phyloP scores from a whole-genome alignment of 2,329 filamentous ascomycete genomes.

The Cryphonectria carpinicola region DNA sequence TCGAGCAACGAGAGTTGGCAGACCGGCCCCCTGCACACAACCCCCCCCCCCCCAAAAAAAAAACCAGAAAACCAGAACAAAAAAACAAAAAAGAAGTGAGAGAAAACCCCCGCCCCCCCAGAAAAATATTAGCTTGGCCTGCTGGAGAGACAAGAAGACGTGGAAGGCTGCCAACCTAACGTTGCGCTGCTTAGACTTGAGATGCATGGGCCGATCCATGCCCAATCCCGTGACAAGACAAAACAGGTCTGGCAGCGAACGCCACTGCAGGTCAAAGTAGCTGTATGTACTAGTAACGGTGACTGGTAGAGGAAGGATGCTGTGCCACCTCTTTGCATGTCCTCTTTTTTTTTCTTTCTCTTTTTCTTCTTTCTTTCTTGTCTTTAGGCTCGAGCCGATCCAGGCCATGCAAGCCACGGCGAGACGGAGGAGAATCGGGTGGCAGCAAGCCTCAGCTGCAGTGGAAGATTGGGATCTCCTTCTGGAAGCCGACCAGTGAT shows the following conservation, averaged over 20 bases:
- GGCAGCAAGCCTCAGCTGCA: constrained; percentile 12
- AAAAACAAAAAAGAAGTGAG: not conserved
- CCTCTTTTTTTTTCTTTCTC: not conserved
- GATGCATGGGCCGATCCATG: not conserved
- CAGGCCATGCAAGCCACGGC: constrained; percentile 3
- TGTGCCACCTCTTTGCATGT: not conserved
- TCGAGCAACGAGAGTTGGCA: constrained; percentile 3
- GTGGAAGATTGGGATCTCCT: constrained; percentile 23
- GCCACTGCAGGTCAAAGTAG: constrained; percentile 15
- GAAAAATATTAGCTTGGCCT: not conserved
- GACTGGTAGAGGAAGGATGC: constrained; percentile 16
- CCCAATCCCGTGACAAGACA: not conserved
- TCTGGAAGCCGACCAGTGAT: constrained; percentile 25
- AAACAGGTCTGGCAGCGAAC: constrained; percentile 8
- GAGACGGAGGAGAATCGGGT: constrained; percentile 7
- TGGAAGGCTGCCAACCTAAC: constrained; percentile 1
- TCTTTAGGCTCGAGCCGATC: not conserved
- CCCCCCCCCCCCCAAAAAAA: no score
- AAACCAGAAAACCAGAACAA: not conserved
- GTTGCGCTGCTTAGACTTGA: constrained; percentile 1
- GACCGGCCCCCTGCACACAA: not conserved
- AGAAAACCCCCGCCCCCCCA: not conserved
- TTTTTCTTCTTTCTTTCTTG: not conserved
- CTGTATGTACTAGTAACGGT: not conserved
- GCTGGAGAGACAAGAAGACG: not conserved